Evolutionary conservation across 2,329 filamentous ascomycete species (phyloP).

Genomic region (Colletotrichum nymphaeae): DNA sequence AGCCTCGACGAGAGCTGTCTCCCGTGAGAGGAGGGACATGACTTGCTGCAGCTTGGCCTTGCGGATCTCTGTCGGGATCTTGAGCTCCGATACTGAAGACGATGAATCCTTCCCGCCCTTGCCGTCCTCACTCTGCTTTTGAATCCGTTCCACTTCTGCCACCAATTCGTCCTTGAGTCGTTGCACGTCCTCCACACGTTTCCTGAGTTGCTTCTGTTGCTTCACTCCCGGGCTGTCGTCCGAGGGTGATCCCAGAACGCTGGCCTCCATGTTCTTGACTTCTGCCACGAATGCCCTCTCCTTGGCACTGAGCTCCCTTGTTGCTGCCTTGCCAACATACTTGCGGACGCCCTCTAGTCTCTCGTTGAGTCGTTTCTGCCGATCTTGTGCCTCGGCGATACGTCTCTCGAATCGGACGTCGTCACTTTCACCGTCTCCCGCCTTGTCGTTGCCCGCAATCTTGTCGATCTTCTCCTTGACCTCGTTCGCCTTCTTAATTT

Average conservation of each 20-base stretch:
- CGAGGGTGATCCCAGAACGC: conserved; percentile 48
- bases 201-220: conserved; percentile 59
- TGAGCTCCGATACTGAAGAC: conserved; percentile 54
- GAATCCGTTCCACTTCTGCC: conserved; percentile 61
- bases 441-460: conserved; percentile 69
- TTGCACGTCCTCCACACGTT: conserved; percentile 68
- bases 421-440: conserved; percentile 61
- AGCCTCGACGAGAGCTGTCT: conserved; percentile 76
- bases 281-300: conserved; percentile 59
- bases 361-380: conserved; percentile 67
- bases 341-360: conserved; percentile 70
- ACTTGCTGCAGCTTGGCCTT: conserved; percentile 74
- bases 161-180: conserved; percentile 64
- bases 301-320: conserved; percentile 56
- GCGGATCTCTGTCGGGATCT: conserved; percentile 70
- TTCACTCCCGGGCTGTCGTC: conserved; percentile 16
- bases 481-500: conserved; percentile 74
- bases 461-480: conserved; percentile 74
- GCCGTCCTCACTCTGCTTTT: conserved; percentile 38
- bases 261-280: conserved; percentile 65
- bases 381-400: conserved; percentile 63
- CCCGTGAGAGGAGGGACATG: conserved; percentile 71
- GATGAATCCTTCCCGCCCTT: conserved; percentile 41
- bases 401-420: conserved; percentile 70
- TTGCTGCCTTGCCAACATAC: conserved; percentile 53